Evolutionary conservation across 768 basidiomycete genomes (phyloP), one percentile per base, ranked within the genome.

Genomic region (Hirschioporus abietinus): DNA sequence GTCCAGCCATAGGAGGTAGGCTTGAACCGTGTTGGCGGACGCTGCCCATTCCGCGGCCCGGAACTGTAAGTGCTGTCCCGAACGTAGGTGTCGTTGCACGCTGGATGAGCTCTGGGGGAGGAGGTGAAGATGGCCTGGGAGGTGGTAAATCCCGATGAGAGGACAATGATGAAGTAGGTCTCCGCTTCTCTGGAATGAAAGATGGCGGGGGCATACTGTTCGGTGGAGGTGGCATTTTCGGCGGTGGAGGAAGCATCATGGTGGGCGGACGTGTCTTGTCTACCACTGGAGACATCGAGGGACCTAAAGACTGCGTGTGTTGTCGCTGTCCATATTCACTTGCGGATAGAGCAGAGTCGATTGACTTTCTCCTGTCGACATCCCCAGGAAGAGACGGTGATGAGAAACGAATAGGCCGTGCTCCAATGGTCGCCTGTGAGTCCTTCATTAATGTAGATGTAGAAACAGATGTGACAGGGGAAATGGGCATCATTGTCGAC

Each of bases 41-140:
- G 63, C 80, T 78, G 63, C 82, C 82, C 20, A 75, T 75, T 63
- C 80, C 76, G 66, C 77, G 82, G 35, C 83, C 82, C 35, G 86
- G 84, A 9, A 88, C 82, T 52, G 83, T 81, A 20, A 90, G 78
- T 65, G 85, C 82, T 1, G 86, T 78, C 1, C 90, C 90, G 70
- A 92, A 88, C 7, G 89, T 89, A 0, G 93, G 93, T 0, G 93
- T 94, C 3, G 93, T 93, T 10, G 96, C 94, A 17, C 96, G 91
- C 72, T 93, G 90, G 68, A 97, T 88, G 73, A 97, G 90, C 66
- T 98, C 95, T 20, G 90, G 81, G 20, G 95, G 96, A 6, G 95
- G 96, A 1, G 96, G 96, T 0, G 96, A 98, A 3, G 88, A 90
- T 0, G 96, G 96, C 59, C 96, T 83, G 30, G 92, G 90, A 0